These are phyloP conservation scores for Mortierella claussenii DNA, from an alignment of 192 early-diverging fungal genomes.

Conservation along the genomic window DNA sequence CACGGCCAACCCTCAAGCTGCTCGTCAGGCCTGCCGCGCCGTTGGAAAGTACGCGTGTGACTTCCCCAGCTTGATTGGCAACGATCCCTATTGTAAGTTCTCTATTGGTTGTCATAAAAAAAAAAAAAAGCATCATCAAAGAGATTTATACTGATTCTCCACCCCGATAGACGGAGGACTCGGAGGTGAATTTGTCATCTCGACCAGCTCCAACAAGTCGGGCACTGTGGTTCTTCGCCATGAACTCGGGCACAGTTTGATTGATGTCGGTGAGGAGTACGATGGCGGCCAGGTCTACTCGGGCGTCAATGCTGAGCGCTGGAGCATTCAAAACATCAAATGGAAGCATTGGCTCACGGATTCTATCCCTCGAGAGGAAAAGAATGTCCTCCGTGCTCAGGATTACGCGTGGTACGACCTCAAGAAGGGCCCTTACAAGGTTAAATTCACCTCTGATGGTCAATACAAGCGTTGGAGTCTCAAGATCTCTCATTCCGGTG, in stretches of 20 bases:
- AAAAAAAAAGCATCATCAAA: background rate
- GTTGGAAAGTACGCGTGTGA: constrained; percentile 66
- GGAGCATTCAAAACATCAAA: constrained; percentile 58
- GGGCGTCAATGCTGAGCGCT: constrained; percentile 61
- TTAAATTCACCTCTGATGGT: constrained; percentile 64
- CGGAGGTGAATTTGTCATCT: constrained; percentile 72
- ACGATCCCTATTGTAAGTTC: constrained; percentile 61
- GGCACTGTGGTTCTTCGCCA: constrained; percentile 71
- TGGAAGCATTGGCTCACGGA: constrained; percentile 70
- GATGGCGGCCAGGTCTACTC: constrained; percentile 56
- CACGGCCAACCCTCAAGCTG: constrained; percentile 55
- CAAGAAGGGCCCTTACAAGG: constrained; percentile 61
- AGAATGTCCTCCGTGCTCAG: constrained; percentile 54
- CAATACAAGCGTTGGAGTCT: constrained; percentile 61
- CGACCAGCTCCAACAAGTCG: constrained; percentile 62
- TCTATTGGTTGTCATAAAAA: background rate
- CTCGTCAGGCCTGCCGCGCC: constrained; percentile 60
- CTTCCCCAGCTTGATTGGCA: constrained; percentile 69
- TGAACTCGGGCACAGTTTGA: constrained; percentile 56
- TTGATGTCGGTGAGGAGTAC: constrained; percentile 50
- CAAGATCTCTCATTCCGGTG: constrained; percentile 66
- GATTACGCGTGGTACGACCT: constrained; percentile 72
- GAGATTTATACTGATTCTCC: background rate
- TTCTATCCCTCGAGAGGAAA: constrained; percentile 49
- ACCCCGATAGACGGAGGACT: constrained; percentile 61